These are phyloP conservation scores for Mycena pura DNA, from an alignment of 768 basidiomycete species.

Conservation along the genomic window DNA sequence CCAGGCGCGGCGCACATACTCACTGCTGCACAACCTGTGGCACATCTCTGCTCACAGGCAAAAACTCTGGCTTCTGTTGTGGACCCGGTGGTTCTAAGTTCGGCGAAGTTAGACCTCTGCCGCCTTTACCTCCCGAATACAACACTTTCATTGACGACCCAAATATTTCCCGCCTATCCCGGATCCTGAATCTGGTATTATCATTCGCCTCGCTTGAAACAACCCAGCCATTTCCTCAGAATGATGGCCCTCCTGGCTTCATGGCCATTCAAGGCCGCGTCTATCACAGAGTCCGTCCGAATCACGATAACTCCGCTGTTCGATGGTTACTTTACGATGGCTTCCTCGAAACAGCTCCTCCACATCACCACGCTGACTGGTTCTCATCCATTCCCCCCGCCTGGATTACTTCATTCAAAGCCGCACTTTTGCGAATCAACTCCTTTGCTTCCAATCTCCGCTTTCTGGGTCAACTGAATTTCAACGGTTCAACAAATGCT, in stretches of 20 bases:
- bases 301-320: slow-evolving; percentile 25
- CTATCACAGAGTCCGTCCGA: slow-evolving; percentile 31
- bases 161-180: slow-evolving; percentile 27
- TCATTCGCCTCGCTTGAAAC: slow-evolving; percentile 33
- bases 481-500: background rate
- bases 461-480: background rate
- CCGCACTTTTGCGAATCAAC: background rate
- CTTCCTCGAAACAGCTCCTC: background rate
- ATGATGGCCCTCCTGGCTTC: slow-evolving; percentile 1
- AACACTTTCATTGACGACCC: slow-evolving; percentile 24
- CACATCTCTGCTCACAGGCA: background rate
- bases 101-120: slow-evolving; percentile 27
- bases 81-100: slow-evolving; percentile 1
- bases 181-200: slow-evolving; percentile 31
- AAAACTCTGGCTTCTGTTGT: background rate
- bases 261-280: slow-evolving; percentile 30
- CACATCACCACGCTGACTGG: background rate
- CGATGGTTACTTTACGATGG: slow-evolving; percentile 34
- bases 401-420: background rate
- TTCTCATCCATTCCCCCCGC: background rate
- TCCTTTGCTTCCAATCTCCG: background rate
- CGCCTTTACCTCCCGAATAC: slow-evolving; percentile 21
- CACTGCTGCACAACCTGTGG: background rate
- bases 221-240: slow-evolving; percentile 21
- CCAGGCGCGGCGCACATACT: background rate